Base-by-base conservation (phyloP, 2,329 filamentous ascomycete species). In the Xylariaceae sp. region DNA sequence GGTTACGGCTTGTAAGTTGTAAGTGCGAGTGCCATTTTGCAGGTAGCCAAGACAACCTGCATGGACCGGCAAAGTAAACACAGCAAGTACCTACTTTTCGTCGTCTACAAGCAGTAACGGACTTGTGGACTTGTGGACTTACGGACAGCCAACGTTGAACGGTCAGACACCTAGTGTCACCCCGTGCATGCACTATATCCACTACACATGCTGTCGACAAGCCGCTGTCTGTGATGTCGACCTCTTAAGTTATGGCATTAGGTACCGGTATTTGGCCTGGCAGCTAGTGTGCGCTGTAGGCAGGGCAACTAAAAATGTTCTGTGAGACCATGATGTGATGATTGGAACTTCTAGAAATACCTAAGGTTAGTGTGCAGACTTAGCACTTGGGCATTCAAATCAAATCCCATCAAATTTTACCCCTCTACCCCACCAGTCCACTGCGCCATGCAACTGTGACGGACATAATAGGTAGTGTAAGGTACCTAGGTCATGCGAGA, bases 391-490 rank as follows among this genome's bases (percentile, higher is more conserved):
- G 11, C 13, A 44, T 44, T n/a, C 44, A n/a, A n/a, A 47, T 47
- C 44, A 41, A 41, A 41, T 41, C 37, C 37, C 37, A 41, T 47
- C 52, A 52, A 55, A 58, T 49, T 37, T 35, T 51, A 56, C 58
- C 61, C 61, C 58, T 48, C 58, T 47, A 48, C 23, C 18, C 54
- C 54, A 53, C 53, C 34, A n/a, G 9, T 30, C 52, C 56, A 55
- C 56, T 30, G 15, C 41, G 34, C 53, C 53, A 63, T 61, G 61
- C 56, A 54, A 63, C 56, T 55, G 61, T 63, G 59, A 61, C 56
- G 44, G 56, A 50, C 52, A 57, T 51, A 35, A 11, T 34, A 51
- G 30, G 4, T 35, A 15, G 10, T 35, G 49, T 23, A 7, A n/a
- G 9, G 48, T 50, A 50, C 41, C 41, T 45, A 45, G 59, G 55